These are phyloP conservation scores for Alternaria metachromatica DNA, from an alignment of 2,329 filamentous ascomycete species.

Conservation along the genomic window DNA sequence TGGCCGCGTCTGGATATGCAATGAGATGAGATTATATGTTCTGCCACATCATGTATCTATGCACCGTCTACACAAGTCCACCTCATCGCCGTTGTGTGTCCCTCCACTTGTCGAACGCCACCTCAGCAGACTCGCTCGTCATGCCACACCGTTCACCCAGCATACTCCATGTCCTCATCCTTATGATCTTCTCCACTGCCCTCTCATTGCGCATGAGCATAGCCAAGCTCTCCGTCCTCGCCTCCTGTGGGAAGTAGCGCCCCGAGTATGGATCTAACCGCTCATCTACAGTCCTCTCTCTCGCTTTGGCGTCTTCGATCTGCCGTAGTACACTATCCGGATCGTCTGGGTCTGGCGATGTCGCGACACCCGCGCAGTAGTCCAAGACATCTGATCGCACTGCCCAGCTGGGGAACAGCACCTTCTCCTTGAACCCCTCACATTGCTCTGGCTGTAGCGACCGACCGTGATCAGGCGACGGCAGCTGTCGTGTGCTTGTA, in stretches of 20 bases:
- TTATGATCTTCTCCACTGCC: slow-evolving; percentile 78
- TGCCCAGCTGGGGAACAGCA: slow-evolving; percentile 90
- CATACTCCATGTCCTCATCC: slow-evolving; percentile 80
- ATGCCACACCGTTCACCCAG: slow-evolving; percentile 75
- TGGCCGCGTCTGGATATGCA: not conserved
- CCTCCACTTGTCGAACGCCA: slow-evolving; percentile 47
- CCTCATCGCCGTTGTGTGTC: slow-evolving; percentile 14
- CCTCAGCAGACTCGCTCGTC: slow-evolving; percentile 56
- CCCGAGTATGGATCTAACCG: slow-evolving; percentile 89
- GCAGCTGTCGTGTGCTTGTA: slow-evolving; percentile 68
- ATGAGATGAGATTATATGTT: slow-evolving; percentile 15
- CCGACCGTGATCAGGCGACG: slow-evolving; percentile 53
- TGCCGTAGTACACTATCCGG: slow-evolving; percentile 75
- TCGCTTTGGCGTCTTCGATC: slow-evolving; percentile 71
- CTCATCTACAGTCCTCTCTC: slow-evolving; percentile 82
- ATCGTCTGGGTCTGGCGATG: slow-evolving; percentile 84
- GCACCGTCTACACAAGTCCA: not conserved
- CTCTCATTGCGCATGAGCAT: slow-evolving; percentile 75
- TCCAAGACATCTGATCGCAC: slow-evolving; percentile 80
- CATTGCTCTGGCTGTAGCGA: slow-evolving; percentile 70
- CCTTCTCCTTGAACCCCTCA: slow-evolving; percentile 72
- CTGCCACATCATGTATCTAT: not conserved
- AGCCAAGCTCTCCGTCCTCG: slow-evolving; percentile 80
- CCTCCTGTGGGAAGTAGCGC: slow-evolving; percentile 79
- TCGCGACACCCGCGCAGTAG: slow-evolving; percentile 89